Percentiles rank a stretch among this genome's conserved stretches.
Conservation (phyloP, 1,139 yeast genomes). For the Saccharomyces hybrid region DNA sequence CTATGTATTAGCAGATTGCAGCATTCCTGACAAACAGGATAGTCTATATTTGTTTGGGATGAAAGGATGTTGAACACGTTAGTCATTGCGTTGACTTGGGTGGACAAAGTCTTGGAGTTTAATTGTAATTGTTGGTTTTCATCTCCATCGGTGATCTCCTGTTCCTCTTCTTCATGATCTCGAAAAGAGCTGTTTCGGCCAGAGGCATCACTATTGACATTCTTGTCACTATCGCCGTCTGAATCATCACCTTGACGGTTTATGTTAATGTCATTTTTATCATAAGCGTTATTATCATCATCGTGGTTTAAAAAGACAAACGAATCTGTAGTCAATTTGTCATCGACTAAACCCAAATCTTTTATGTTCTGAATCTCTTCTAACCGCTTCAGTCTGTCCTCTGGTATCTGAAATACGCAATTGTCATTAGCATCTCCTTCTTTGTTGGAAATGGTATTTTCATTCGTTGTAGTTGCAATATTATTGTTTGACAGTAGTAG, state of each 20-base stretch:
- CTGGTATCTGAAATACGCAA: conserved; percentile 26
- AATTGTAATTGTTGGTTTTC: conserved; percentile 5
- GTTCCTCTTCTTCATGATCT: conserved; percentile 6
- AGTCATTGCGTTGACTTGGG: conserved; percentile 43
- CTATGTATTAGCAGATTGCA: conserved; percentile 60
- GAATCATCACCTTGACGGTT: conserved; percentile 7
- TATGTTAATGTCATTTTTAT: conserved; percentile 5
- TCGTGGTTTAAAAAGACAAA: conserved; percentile 25
- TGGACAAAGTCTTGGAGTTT: conserved; percentile 33
- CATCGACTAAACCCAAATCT: conserved; percentile 12
- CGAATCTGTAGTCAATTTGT: conserved; percentile 18
- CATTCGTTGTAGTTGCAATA: conserved; percentile 24
- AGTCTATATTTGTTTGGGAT: conserved; percentile 69
- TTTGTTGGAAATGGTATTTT: conserved; percentile 15
- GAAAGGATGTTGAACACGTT: conserved; percentile 59
- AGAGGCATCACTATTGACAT: conserved; percentile 7
- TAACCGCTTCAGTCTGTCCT: conserved; percentile 33
- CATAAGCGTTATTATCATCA: conserved; percentile 9
- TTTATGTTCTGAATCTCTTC: conserved; percentile 20
- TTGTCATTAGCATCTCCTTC: conserved; percentile 14
- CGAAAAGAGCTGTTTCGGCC: conserved; percentile 1
- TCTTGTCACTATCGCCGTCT: conserved; percentile 15
- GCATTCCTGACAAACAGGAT: conserved; percentile 86
- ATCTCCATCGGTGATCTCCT: conserved; percentile 11
- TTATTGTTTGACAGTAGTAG: conserved; percentile 32